Evolutionary conservation across 163 green algal species (phyloP).

Genomic region (Scenedesmus sp.): DNA sequence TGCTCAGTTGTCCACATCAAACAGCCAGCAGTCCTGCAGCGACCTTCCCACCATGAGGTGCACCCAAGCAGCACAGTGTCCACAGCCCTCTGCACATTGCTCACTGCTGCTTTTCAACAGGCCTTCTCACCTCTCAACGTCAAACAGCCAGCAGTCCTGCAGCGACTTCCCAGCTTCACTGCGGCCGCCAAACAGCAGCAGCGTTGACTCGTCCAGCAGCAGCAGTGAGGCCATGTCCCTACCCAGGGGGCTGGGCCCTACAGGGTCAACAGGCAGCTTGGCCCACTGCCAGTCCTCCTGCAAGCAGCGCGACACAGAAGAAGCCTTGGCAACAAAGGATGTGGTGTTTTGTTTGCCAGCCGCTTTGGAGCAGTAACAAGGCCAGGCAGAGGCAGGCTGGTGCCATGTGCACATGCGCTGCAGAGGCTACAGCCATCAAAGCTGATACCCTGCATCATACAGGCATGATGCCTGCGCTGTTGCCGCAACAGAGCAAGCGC

Average conservation of each 20-base stretch:
- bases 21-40: constrained; percentile 61
- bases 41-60: constrained; percentile 51
- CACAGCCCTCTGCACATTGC: no score
- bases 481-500: constrained; percentile 11
- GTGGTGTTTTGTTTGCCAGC: no score
- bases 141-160: constrained; percentile 63
- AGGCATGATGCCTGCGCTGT: constrained; percentile 58
- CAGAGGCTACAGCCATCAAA: no score
- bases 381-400: no score
- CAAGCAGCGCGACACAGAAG: background rate
- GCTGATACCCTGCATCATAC: constrained; percentile 38
- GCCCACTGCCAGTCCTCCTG: constrained; percentile 58
- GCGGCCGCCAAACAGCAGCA: constrained; percentile 71
- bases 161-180: constrained; percentile 55
- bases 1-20: constrained; percentile 58
- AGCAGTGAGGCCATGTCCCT: constrained; percentile 67
- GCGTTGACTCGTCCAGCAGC: constrained; percentile 21
- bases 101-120: no score
- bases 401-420: no score
- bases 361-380: no score
- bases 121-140: constrained; percentile 55
- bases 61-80: constrained; percentile 10
- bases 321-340: background rate
- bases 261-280: constrained; percentile 35
- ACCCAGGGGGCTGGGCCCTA: constrained; percentile 1